Evolutionary conservation across 2,329 filamentous ascomycete species (phyloP).

Genomic region (Fusarium newnesense): DNA sequence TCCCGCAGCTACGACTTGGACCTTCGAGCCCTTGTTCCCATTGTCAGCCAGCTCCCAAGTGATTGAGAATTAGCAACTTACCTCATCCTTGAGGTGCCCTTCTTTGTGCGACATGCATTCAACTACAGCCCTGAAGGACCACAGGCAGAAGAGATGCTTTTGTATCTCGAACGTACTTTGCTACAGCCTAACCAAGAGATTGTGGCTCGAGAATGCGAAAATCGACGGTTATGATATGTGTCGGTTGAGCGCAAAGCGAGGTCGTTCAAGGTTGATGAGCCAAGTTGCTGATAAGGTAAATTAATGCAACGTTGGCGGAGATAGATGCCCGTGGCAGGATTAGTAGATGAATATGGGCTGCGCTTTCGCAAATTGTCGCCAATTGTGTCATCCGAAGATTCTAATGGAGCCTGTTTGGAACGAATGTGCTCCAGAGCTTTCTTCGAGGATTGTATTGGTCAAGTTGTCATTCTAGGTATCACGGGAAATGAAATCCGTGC

Average conservation of each 20-base stretch:
- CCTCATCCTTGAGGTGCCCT: slow-evolving; percentile 68
- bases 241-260: slow-evolving; percentile 49
- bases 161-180: slow-evolving; percentile 29
- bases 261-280: slow-evolving; percentile 34
- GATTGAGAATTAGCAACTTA: slow-evolving; percentile 42
- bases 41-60: slow-evolving; percentile 13
- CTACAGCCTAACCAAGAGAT: not conserved
- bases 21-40: slow-evolving; percentile 59
- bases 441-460: not conserved
- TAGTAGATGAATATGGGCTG: not conserved
- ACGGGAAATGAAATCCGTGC: slow-evolving; percentile 19
- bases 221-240: not conserved
- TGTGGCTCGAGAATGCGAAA: not conserved
- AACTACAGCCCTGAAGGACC: slow-evolving; percentile 35
- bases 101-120: slow-evolving; percentile 52
- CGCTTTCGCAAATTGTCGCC: not conserved
- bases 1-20: slow-evolving; percentile 67
- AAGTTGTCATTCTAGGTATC: slow-evolving; percentile 21
- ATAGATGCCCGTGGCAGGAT: slow-evolving; percentile 28
- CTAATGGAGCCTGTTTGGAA: not conserved
- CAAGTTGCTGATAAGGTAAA: slow-evolving; percentile 28
- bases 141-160: slow-evolving; percentile 15
- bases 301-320: slow-evolving; percentile 23
- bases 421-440: not conserved
- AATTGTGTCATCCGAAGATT: not conserved